Evolutionary conservation across 2,329 filamentous ascomycete species (phyloP).

Genomic region (Cordyceps cateniannulata): DNA sequence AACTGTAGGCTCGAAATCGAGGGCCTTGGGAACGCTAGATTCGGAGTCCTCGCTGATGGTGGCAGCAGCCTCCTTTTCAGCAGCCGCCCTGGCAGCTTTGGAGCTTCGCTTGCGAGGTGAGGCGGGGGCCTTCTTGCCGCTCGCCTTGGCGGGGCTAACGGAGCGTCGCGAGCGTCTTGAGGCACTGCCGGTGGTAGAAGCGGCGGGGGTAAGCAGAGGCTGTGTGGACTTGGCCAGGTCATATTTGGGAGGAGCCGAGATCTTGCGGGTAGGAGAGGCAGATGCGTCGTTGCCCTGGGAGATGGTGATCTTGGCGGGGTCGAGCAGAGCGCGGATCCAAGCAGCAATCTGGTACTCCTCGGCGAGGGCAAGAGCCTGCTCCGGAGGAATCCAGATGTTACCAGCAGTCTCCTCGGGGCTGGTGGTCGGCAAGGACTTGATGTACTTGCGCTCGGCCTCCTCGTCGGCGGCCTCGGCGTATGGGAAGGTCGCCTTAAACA

Average conservation of each 20-base stretch:
- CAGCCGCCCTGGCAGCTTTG: constrained; percentile 36
- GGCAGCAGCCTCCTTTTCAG: constrained; percentile 22
- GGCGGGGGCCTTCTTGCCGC: constrained; percentile 37
- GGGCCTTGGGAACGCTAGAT: constrained; percentile 36
- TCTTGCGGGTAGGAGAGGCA: constrained; percentile 64
- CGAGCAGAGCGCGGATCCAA: constrained; percentile 90
- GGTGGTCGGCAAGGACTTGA: constrained; percentile 76
- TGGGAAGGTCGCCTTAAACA: constrained; percentile 88
- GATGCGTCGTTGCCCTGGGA: constrained; percentile 18
- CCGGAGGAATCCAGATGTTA: constrained; percentile 90
- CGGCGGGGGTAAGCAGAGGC: constrained; percentile 42
- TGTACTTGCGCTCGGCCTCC: constrained; percentile 69
- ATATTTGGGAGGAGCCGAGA: constrained; percentile 76
- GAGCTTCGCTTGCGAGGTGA: constrained; percentile 50
- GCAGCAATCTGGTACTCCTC: constrained; percentile 78
- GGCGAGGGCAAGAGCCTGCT: constrained; percentile 72
- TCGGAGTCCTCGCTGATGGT: constrained; percentile 29
- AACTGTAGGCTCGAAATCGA: constrained; percentile 42
- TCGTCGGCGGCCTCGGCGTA: constrained; percentile 69
- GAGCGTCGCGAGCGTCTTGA: constrained; percentile 48
- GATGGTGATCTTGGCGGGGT: constrained; percentile 69
- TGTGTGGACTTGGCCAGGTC: constrained; percentile 44
- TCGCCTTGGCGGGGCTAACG: constrained; percentile 48
- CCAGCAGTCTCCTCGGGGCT: constrained; percentile 90
- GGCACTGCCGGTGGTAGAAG: constrained; percentile 33